Evolutionary conservation across 169 alveolate genomes (phyloP), one percentile per base, ranked within the genome.

Genomic region (Babesia bigemina): DNA sequence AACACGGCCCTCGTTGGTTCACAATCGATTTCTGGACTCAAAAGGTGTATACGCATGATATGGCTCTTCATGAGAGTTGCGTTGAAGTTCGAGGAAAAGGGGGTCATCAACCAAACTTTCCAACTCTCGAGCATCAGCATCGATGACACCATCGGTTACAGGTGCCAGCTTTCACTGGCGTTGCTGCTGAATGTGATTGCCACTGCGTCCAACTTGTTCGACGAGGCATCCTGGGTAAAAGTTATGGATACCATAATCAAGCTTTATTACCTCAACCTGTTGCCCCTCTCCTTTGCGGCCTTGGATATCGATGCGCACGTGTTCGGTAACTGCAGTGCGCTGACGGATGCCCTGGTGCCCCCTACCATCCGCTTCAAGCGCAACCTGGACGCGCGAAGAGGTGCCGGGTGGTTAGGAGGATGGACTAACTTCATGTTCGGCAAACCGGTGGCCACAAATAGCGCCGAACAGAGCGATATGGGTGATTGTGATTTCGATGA

Each of bases 281-380:
- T 81, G n/a, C 88, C 88, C 42, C 44, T 56, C 36, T 59, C 88
- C 44, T 81, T 81, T 29, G 88, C 84, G 22, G 83, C 88, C 13
- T 66, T 81, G 21, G 88, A 81, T 63, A 56, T 71, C 21, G 88
- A 81, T 39, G 48, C 75, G 17, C 67, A 76, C 19, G 67, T 81
- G 16, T 81, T 44, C 36, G 77, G 78, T 2, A 49, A 47, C 52
- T 61, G 61, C 59, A 19, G 63, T 21, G 58, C 50, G 19, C 24
- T 75, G 26, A 71, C 60, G 0, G 86, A 67, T 21, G 58, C 52
- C 39, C 49, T 81, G 36, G 52, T 73, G 26, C 75, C 71, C 1
- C 88, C 88, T 0, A 81, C 83, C 14, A 61, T 81, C 9, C 61
- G 88, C 49, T 81, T 81, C 65, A 81, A 71, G 49, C 45, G 88